Conservation (phyloP, 225 moss, liverwort and hornwort species). For the Thuidium tamariscinum region DNA sequence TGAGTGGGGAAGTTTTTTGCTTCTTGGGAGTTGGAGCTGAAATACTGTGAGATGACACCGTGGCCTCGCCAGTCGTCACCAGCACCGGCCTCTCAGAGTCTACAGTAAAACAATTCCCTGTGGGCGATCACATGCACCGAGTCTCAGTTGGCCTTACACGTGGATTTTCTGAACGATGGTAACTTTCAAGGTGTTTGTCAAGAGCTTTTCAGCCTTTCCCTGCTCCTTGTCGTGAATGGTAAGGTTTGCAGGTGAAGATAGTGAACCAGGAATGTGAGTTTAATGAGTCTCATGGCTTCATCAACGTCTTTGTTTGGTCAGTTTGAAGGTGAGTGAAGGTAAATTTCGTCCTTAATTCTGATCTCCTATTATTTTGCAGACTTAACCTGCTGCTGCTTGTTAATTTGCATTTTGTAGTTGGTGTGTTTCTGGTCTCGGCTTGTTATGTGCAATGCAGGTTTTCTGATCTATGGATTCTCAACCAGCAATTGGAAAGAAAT, state of each 20-base stretch:
- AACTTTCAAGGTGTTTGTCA: neutral
- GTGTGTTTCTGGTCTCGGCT: neutral
- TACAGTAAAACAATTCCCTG: neutral
- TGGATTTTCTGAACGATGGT: neutral
- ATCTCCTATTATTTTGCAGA: neutral
- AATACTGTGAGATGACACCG: neutral
- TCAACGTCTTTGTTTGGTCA: neutral
- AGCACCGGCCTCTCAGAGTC: neutral
- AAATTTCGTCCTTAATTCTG: neutral
- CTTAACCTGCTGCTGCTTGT: neutral
- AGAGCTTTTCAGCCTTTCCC: neutral
- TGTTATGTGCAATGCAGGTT: constrained; percentile 4
- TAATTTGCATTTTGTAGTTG: neutral
- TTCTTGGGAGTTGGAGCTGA: constrained; percentile 13
- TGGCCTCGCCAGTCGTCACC: neutral
- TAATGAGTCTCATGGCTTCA: neutral
- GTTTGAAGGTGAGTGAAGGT: neutral
- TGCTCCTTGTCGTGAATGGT: neutral
- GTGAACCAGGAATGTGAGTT: neutral
- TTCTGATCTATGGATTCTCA: neutral
- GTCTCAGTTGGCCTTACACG: neutral
- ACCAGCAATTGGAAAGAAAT: neutral
- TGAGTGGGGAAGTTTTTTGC: neutral
- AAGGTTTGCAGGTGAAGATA: constrained; percentile 2
- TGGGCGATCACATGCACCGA: neutral